Evolutionary conservation across 169 alveolate genomes (phyloP), one percentile per base, ranked within the genome.

Genomic region (Plasmodium cynomolgi): DNA sequence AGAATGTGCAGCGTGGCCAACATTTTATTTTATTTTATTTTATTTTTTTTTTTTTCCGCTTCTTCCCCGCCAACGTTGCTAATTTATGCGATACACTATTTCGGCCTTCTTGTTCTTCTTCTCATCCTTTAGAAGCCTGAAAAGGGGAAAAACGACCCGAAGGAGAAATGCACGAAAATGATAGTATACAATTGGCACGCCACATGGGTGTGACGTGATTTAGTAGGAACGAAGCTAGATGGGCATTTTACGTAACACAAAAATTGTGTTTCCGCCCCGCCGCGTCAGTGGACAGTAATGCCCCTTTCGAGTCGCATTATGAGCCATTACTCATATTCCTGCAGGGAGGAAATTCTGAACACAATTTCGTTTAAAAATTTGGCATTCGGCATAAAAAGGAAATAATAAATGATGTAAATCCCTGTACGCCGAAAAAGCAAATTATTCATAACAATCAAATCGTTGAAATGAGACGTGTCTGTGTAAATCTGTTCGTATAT

Each of bases 321-420:
- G 1, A 8, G 23, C 23, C 58, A 50, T 86, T 86, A 86, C 93
- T 86, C 93, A 56, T 75, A 86, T 86, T 86, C 93, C 83, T 86
- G 93, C 23, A 86, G 73, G 44, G 93, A 86, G 1, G 58, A 31
- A 33, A 86, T 75, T 39, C 93, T 86, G 68, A 86, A 79, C 13
- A 86, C 29, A 29, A 86, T 54, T 33, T 86, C 82, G 58, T 86
- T 86, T 56, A 86, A 54, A 44, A 86, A 86, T 13, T 86, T 86
- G 33, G 68, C 31, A 37, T 77, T 86, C 29, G 83, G 93, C 77
- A 86, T 75, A 77, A 86, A 86, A 4, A 86, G 82, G 81, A 33
- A 75, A 86, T 75, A 86, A 86, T 86, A 56, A 29, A 86, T 75
- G 81, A 75, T 54, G 31, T 86, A 86, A 50, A 86, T 86, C 29